Evolutionary conservation across 2,329 filamentous ascomycete genomes (phyloP).

Genomic region (Paecilomyces niveus): DNA sequence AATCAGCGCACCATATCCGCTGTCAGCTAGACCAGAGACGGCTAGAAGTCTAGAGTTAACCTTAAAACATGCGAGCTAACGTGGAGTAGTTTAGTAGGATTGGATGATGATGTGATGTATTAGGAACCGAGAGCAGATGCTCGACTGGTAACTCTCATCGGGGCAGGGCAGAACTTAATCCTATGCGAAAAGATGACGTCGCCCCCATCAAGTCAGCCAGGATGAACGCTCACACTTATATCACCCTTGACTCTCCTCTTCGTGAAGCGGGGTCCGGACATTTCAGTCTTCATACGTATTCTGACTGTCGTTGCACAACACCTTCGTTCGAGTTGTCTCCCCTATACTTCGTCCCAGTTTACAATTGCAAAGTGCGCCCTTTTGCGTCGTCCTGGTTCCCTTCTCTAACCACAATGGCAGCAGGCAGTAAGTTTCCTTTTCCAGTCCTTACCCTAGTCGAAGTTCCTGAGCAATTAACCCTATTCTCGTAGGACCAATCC

Average conservation of each 20-base stretch:
- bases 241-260: not conserved
- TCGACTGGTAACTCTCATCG: not conserved
- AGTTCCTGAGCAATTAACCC: not conserved
- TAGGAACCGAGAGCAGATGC: not conserved
- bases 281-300: not conserved
- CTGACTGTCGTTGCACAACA: not conserved
- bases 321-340: not conserved
- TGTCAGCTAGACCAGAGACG: not conserved
- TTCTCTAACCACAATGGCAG: slow-evolving; percentile 6
- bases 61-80: not conserved
- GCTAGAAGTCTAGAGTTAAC: not conserved
- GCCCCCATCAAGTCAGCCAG: not conserved
- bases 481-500: slow-evolving; percentile 42
- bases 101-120: not conserved
- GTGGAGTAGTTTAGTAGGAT: not conserved
- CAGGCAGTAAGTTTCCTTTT: slow-evolving; percentile 21
- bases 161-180: not conserved
- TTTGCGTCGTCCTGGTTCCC: not conserved
- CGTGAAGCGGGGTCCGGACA: not conserved
- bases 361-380: not conserved
- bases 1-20: not conserved
- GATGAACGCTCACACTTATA: not conserved
- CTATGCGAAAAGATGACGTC: slow-evolving; percentile 1
- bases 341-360: not conserved
- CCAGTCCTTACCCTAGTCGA: not conserved